Percentiles rank a stretch among this genome's conserved stretches.
These are phyloP conservation scores for Aphanomyces astaci DNA, from an alignment of 352 stramenopile species.

Conservation along the genomic window DNA sequence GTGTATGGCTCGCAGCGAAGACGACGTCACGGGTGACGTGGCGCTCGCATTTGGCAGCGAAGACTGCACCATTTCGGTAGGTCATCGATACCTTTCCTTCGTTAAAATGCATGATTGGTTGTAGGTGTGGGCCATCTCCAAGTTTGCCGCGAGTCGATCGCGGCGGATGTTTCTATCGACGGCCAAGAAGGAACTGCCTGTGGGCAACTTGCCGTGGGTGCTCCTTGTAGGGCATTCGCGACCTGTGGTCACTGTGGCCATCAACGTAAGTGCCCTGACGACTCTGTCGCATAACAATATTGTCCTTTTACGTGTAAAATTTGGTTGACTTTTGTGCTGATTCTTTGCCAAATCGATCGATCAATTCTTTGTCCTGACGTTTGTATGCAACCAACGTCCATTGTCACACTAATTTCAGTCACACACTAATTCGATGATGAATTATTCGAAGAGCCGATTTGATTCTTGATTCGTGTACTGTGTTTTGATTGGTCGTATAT, in stretches of 20 bases:
- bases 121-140: slow-evolving; percentile 69
- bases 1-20: slow-evolving; percentile 77
- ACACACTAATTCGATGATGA: too few relatives aligned
- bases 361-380: too few relatives aligned
- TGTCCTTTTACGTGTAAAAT: too few relatives aligned
- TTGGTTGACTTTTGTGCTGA: too few relatives aligned
- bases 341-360: too few relatives aligned
- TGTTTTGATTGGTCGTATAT: too few relatives aligned
- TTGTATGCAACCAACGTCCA: too few relatives aligned
- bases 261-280: slow-evolving; percentile 35
- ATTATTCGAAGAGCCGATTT: too few relatives aligned
- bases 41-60: slow-evolving; percentile 77
- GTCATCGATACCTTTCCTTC: neutral
- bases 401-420: too few relatives aligned
- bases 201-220: slow-evolving; percentile 72
- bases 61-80: slow-evolving; percentile 71
- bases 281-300: too few relatives aligned
- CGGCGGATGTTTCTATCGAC: slow-evolving; percentile 59
- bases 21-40: slow-evolving; percentile 80
- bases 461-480: too few relatives aligned
- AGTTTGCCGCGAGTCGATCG: slow-evolving; percentile 63
- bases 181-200: slow-evolving; percentile 67
- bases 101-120: neutral
- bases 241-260: slow-evolving; percentile 63
- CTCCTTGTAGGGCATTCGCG: slow-evolving; percentile 66